Evolutionary conservation across 257 asterid species (phyloP), one percentile per base, ranked within the genome.

Genomic region (Gardenia jasminoides): DNA sequence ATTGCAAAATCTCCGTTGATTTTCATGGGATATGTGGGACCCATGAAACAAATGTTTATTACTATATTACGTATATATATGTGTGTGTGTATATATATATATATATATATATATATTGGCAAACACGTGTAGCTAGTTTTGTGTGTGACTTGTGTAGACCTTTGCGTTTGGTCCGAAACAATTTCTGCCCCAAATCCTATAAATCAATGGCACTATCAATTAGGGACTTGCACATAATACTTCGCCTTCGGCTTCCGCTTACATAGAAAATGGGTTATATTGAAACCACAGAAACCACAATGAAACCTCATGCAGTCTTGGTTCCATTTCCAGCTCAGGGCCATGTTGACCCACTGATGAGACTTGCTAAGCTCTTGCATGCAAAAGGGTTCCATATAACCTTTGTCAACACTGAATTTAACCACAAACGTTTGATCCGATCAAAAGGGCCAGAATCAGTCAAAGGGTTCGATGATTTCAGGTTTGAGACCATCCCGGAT

Each of bases 311-410:
- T 47, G 88, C 76, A 5, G 89, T 87, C 2, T 15, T 87, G 3
- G 87, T 90, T 30, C 92, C 92, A 9, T 86, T 62, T 71, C 92
- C 94, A 36, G 11, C 89, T 11, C 93, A 89, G 78, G 93, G 93
- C 75, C 93, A 90, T 74, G 81, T 90, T 0, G 85, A 9, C 62
- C 92, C 92, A 7, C 33, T 84, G 70, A 90, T 90, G 93, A 76
- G 75, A 24, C 82, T 90, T 0, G 88, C 83, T 78, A 86, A 85
- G 82, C 86, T 88, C 36, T 83, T 88, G 10, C 90, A 88, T 70
- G 68, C 87, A 50, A 81, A 74, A 68, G 90, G 89, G 67, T 86
- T 88, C 75, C 80, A 82, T 76, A 72, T 90, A 33, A 88, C 93
- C 41, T 80, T 88, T 71, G 91, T 88, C 79, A 86, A 83, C 88